A percentile compares a stretch with the other conserved stretches of the same genome.
phyloP scores from a whole-genome alignment of 352 stramenopile genomes.

The Pythium grandisporangium region DNA sequence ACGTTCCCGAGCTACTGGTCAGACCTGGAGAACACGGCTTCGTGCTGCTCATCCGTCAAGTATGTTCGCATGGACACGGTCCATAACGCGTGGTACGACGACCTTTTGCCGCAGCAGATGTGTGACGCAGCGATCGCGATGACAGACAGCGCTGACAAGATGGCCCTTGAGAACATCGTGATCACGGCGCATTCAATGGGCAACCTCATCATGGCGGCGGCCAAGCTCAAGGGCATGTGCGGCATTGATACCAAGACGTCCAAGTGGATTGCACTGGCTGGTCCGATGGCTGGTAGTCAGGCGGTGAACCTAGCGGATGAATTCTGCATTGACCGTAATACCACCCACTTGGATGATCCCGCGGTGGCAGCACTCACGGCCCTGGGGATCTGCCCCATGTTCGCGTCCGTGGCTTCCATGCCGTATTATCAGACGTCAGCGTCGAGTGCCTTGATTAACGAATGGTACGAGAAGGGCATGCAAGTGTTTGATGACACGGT shows the following conservation, averaged over 20 bases:
- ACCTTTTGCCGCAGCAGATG: constrained; percentile 6
- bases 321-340: constrained; percentile 1
- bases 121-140: constrained; percentile 10
- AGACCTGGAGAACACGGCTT: constrained; percentile 11
- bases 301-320: constrained; percentile 6
- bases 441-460: constrained; percentile 7
- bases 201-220: constrained; percentile 23
- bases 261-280: constrained; percentile 31
- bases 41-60: constrained; percentile 20
- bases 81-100: constrained; percentile 14
- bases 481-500: constrained; percentile 7
- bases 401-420: constrained; percentile 11
- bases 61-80: constrained; percentile 23
- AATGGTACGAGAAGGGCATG: constrained; percentile 4
- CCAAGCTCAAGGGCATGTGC: constrained; percentile 18
- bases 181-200: constrained; percentile 39
- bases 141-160: neutral
- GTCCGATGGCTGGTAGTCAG: constrained; percentile 22
- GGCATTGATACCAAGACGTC: constrained; percentile 9
- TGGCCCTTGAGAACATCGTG: constrained; percentile 16
- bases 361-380: constrained; percentile 4
- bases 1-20: constrained; percentile 18
- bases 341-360: constrained; percentile 3
- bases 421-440: constrained; percentile 5
- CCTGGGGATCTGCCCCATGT: constrained; percentile 12